phyloP scores from a whole-genome alignment of 345 rosid genomes.

The Sisymbrium irio region DNA sequence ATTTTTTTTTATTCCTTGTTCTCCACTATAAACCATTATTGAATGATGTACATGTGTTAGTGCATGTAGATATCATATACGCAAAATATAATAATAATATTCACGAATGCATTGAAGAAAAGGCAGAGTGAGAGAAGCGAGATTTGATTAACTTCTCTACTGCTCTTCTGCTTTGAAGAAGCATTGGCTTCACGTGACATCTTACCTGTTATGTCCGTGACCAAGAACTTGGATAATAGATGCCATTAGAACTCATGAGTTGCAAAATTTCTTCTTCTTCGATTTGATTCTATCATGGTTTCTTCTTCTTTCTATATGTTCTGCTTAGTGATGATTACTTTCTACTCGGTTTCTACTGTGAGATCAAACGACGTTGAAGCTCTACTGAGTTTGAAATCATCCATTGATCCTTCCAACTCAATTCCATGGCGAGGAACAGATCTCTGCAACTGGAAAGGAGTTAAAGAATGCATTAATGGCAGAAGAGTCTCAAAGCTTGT shows the following conservation, averaged over 20 bases:
- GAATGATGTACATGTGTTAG: slow-evolving; percentile 11
- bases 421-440: slow-evolving; percentile 59
- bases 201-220: slow-evolving; percentile 30
- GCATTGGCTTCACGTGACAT: slow-evolving; percentile 37
- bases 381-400: slow-evolving; percentile 61
- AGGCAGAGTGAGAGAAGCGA: slow-evolving; percentile 12
- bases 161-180: slow-evolving; percentile 1
- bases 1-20: not conserved
- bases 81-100: not conserved
- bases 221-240: slow-evolving; percentile 1
- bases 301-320: slow-evolving; percentile 7
- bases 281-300: slow-evolving; percentile 11
- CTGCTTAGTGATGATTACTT: not conserved
- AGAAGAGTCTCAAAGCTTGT: slow-evolving; percentile 80
- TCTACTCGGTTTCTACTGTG: slow-evolving; percentile 41
- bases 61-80: slow-evolving; percentile 5
- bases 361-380: slow-evolving; percentile 62
- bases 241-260: not conserved
- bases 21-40: slow-evolving; percentile 21
- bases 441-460: slow-evolving; percentile 76
- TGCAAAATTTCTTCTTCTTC: not conserved
- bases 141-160: slow-evolving; percentile 28
- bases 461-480: slow-evolving; percentile 66
- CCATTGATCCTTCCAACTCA: slow-evolving; percentile 57
- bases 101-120: slow-evolving; percentile 5